Conservation (phyloP, 2,329 filamentous ascomycete species). For the Gliomastix tumulicola region DNA sequence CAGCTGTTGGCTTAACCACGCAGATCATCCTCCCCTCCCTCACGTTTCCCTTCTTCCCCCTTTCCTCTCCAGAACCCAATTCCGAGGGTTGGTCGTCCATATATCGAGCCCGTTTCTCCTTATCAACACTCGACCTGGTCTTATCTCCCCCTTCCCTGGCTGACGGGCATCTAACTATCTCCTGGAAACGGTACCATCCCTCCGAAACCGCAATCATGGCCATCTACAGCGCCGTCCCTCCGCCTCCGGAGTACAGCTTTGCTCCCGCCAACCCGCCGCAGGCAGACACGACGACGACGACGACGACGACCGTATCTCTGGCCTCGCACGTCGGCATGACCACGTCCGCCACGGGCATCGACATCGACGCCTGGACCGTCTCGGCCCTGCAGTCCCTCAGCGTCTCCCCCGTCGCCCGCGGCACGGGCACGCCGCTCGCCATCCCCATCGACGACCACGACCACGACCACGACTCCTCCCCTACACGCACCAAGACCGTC, state of each 20-base stretch:
- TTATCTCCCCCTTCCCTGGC: too few species aligned
- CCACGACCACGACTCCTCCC: slow-evolving; percentile 1
- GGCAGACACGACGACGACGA: slow-evolving; percentile 7
- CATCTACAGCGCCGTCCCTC: slow-evolving; percentile 46
- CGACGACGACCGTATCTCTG: slow-evolving; percentile 11
- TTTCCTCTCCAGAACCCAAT: too few species aligned
- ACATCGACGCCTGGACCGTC: slow-evolving; percentile 63
- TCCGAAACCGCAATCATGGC: slow-evolving; percentile 40
- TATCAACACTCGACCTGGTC: too few species aligned
- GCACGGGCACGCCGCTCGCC: slow-evolving; percentile 56
- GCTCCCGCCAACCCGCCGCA: background rate
- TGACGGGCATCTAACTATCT: too few species aligned
- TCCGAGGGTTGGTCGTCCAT: too few species aligned
- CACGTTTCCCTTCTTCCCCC: too few species aligned
- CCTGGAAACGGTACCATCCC: too few species aligned
- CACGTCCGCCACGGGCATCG: slow-evolving; percentile 29
- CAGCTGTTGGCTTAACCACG: too few species aligned
- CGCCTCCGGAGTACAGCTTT: slow-evolving; percentile 30
- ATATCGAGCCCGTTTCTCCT: too few species aligned
- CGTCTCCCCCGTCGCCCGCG: slow-evolving; percentile 48
- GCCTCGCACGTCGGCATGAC: too few species aligned
- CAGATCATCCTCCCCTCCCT: too few species aligned
- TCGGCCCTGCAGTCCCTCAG: slow-evolving; percentile 48
- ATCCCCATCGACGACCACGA: slow-evolving; percentile 71
- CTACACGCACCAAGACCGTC: slow-evolving; percentile 18